Base-by-base conservation (phyloP, 2,329 filamentous ascomycete genomes). In the Sodiomyces alkalinus region DNA sequence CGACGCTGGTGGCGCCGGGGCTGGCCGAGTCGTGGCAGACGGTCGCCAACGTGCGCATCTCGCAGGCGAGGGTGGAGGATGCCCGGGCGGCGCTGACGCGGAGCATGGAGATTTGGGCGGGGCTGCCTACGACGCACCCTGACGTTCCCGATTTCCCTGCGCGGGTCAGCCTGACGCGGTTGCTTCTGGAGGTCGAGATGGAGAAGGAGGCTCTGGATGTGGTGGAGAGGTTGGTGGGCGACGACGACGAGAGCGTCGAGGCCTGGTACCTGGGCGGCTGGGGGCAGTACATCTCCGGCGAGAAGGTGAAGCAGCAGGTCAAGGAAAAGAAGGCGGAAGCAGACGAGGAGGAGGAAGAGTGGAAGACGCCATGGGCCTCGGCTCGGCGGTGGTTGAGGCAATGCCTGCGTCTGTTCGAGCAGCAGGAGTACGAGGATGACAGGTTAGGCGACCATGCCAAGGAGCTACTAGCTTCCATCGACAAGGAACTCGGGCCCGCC, bases 181-280 rank as follows among this genome's bases (percentile, higher is more conserved):
- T 98, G 39, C 60, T 98, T 27, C 86, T 98, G 66, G 90, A 96
- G 55, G 80, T 83, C 11, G 76, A 76, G 37, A 71, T 93, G 71
- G 78, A 92, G 51, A 68, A 78, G 28, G 78, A 87, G 36, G 87
- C 90, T 1, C 69, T 92, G 33, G 71, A 80, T 32, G 85, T 96
- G 3, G 60, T 94, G 30, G 82, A 93, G 48, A 64, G 82, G 30
- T 60, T 98, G 29, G 72, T 92, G 21, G 62, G 69, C 19, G 90
- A 98, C 48, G 87, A 98, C 40, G 92, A 98, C 47, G 68, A 80
- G 46, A 93, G 87, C 49, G 80, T 98, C 13, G 90, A 98, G 55
- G 80, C 82, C 12, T 94, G 86, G 85, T 98, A 98, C 55, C 64
- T 98, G 5, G 90, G 90, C 23, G 92, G 90, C 4, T 96, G 87